Percentiles rank a stretch among this genome's conserved stretches.
phyloP scores from a whole-genome alignment of 2,329 filamentous ascomycete species.

The Colletotrichum plurivorum region DNA sequence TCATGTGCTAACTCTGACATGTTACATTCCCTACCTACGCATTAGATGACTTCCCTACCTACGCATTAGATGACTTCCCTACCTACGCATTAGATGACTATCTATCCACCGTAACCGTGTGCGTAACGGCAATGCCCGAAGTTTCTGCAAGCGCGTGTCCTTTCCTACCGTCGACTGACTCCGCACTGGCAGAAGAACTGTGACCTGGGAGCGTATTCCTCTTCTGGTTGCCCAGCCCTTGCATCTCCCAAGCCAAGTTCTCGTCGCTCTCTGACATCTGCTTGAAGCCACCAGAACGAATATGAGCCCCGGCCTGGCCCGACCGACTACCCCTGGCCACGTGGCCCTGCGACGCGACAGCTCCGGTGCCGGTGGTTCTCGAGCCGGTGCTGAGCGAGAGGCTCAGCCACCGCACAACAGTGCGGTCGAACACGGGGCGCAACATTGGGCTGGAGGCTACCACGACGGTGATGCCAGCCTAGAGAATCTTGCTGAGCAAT shows the following conservation, averaged over 20 bases:
- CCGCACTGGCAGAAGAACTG: background rate
- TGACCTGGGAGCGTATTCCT: too few relatives aligned
- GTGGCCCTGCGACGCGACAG: background rate
- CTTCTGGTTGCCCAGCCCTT: background rate
- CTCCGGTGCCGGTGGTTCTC: background rate
- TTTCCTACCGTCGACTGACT: background rate
- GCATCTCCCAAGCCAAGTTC: constrained; percentile 42
- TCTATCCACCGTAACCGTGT: constrained; percentile 10
- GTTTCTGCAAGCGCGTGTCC: background rate
- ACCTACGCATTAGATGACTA: background rate
- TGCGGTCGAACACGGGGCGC: constrained; percentile 42
- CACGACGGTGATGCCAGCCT: constrained; percentile 40
- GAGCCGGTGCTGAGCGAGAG: background rate
- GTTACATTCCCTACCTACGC: too few relatives aligned
- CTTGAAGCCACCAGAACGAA: constrained; percentile 21
- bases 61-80: too few relatives aligned
- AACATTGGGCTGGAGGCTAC: constrained; percentile 41
- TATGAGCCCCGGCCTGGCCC: background rate
- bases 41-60: too few relatives aligned
- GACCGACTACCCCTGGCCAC: background rate
- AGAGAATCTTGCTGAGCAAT: constrained; percentile 34
- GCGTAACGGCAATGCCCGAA: background rate
- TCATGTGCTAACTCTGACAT: too few relatives aligned
- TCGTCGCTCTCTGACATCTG: constrained; percentile 42
- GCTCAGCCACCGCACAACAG: constrained; percentile 26